Evolutionary conservation across 192 early-diverging fungal species (phyloP).

Genomic region (Chytriomyces sp.): DNA sequence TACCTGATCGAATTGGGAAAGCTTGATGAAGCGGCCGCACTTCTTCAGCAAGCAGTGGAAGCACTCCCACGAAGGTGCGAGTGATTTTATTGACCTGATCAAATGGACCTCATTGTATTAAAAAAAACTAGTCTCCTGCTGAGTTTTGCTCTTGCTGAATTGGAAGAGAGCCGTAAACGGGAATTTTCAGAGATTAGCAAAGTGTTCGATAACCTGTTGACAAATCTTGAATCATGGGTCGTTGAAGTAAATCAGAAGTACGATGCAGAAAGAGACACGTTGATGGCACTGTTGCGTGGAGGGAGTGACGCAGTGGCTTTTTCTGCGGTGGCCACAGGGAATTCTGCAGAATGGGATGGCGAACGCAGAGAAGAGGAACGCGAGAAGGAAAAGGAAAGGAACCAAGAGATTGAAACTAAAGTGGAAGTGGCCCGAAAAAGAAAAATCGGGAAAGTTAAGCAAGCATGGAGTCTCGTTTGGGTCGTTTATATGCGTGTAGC

Average conservation of each 20-base stretch:
- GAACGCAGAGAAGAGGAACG: conserved; percentile 56
- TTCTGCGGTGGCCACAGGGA: conserved; percentile 9
- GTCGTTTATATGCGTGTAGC: conserved; percentile 86
- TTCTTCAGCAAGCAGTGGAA: conserved; percentile 63
- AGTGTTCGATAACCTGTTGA: conserved; percentile 52
- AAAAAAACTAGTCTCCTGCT: conserved; percentile 57
- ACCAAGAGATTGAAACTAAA: conserved; percentile 62
- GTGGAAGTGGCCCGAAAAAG: conserved; percentile 62
- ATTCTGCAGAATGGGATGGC: conserved; percentile 54
- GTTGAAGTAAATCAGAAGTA: conserved; percentile 44
- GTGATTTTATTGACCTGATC: not conserved
- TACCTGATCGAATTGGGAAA: conserved; percentile 39
- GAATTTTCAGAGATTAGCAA: conserved; percentile 32
- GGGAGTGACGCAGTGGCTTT: conserved; percentile 8
- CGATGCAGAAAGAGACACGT: conserved; percentile 45
- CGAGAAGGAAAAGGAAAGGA: conserved; percentile 60
- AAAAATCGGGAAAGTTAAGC: conserved; percentile 62
- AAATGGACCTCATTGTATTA: not conserved
- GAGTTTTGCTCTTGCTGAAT: conserved; percentile 54
- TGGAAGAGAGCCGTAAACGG: conserved; percentile 51
- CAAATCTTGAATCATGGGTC: conserved; percentile 40
- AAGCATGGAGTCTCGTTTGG: conserved; percentile 74
- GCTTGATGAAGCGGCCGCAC: conserved; percentile 64
- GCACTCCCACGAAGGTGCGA: conserved; percentile 71
- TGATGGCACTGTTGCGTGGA: conserved; percentile 36